Base-by-base conservation (phyloP, 1,284 basidiomycete species). In the Phellopilus nigrolimitatus region DNA sequence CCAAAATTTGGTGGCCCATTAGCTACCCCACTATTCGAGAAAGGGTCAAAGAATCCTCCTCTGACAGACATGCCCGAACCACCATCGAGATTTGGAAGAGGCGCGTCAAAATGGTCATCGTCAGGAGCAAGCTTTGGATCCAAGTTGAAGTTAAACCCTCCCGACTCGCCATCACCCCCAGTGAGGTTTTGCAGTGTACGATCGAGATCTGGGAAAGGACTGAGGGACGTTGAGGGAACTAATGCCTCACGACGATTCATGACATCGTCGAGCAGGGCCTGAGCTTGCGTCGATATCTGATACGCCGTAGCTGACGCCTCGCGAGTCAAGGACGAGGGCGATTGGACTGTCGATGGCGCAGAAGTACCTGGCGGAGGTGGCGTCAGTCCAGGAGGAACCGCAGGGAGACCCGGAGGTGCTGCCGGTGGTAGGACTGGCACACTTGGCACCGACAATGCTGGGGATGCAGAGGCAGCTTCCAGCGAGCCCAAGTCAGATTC, bases 181-280 rank as follows among this genome's bases (percentile, higher is more conserved):
- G 75, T 78, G 37, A 89, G 71, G 43, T 78, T 81, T 60, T 85
- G 79, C 49, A 91, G 68, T 25, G 86, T 90, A 17, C 86, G 78
- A 65, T 92, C 89, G 56, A 92, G 84, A 61, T 92, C 90, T n/a
- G 90, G 90, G 74, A 91, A 93, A n/a, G 90, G 86, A 64, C 78
- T 90, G 54, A 79, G 69, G 42, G 71, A 73, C 24, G 71, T 66
- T 17, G 74, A 64, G 9, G 67, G 54, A 2, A 73, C 61, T 7
- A 70, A 66, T 6, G 78, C 74, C 60, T 91, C 87, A 39, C 90
- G 76, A 36, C 91, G 75, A 40, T 80, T 80, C 61, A 81, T 82
- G 50, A 94, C 79, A 61, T 94, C 91, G 56, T 93, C 90, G 44
- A 94, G 73, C 40, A 95, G 72, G 2, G 87, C 88, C 59, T 87